Evolutionary conservation across 1,139 yeast species (phyloP).

Genomic region (Blastobotrys proliferans): DNA sequence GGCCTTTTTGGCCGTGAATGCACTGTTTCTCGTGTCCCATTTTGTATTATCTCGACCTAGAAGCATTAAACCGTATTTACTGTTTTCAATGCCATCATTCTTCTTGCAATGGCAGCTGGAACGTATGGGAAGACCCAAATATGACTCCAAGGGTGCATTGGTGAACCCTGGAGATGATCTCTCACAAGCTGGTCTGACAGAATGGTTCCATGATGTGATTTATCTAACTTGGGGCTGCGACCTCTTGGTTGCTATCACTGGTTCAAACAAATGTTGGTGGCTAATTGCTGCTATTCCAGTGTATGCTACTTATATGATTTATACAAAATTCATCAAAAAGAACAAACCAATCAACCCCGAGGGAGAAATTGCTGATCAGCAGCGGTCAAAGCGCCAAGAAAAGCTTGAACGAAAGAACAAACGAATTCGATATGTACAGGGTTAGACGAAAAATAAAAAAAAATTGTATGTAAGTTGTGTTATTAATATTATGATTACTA

Average conservation of each 20-base stretch:
- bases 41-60: conserved; percentile 52
- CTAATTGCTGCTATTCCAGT: conserved; percentile 46
- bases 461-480: background rate
- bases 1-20: conserved; percentile 44
- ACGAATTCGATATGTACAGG: conserved; percentile 1
- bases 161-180: conserved; percentile 62
- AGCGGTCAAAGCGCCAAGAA: conserved; percentile 50
- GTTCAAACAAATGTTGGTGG: conserved; percentile 62
- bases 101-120: conserved; percentile 57
- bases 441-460: background rate
- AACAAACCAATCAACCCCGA: conserved; percentile 5
- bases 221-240: conserved; percentile 66
- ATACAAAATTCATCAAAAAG: conserved; percentile 21
- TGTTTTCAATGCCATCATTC: conserved; percentile 56
- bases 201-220: conserved; percentile 70
- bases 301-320: conserved; percentile 54
- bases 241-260: conserved; percentile 50
- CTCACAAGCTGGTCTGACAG: conserved; percentile 62
- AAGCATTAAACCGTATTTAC: conserved; percentile 47
- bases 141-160: conserved; percentile 42
- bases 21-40: conserved; percentile 40
- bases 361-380: conserved; percentile 18
- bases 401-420: conserved; percentile 44
- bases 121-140: conserved; percentile 61
- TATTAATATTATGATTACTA: background rate